Evolutionary conservation across 2,329 filamentous ascomycete genomes (phyloP), one percentile per base, ranked within the genome.

Genomic region (Colletotrichum sojae): DNA sequence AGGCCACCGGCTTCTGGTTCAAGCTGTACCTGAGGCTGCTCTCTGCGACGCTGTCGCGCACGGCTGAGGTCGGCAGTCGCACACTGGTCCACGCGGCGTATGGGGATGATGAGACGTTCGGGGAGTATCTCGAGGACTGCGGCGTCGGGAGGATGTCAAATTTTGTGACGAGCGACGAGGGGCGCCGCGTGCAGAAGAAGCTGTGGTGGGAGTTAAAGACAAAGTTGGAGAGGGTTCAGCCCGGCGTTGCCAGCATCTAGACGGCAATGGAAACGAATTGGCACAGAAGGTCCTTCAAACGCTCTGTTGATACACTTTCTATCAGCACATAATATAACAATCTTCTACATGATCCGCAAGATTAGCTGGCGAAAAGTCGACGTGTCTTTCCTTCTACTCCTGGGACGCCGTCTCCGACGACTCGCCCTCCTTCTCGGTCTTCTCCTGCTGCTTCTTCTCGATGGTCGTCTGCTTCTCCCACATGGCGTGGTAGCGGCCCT

Each of bases 401-500:
- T 69, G 62, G 15, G 67, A 69, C 9, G 55, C 55, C 16, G 62
- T 66, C 43, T 69, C 67, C 3, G 67, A 69, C 16, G 67, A 61
- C 45, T 67, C 67, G 20, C 67, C 67, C 22, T 67, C 67, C 31
- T 69, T 66, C 51, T 69, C 67, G 4, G 13, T 31, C 51, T 69
- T 69, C n/a, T 69, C 67, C 15, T 56, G 46, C 16, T 36, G 74
- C 22, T 76, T 78, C 72, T 82, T 83, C 61, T 83, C 81, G 9
- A 77, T 78, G 0, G 79, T 82, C 3, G 80, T 83, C 71, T 87
- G 85, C 69, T 85, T 85, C 72, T 82, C 79, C 87, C 87, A 89
- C 73, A 89, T 82, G 31, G 83, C 81, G 57, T 82, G 78, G 69
- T 89, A 89, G 46, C 82, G 79, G 0, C 86, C 86, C 12, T 79